Base-by-base conservation (phyloP, 2,329 filamentous ascomycete genomes). In the Lojkania enalia region DNA sequence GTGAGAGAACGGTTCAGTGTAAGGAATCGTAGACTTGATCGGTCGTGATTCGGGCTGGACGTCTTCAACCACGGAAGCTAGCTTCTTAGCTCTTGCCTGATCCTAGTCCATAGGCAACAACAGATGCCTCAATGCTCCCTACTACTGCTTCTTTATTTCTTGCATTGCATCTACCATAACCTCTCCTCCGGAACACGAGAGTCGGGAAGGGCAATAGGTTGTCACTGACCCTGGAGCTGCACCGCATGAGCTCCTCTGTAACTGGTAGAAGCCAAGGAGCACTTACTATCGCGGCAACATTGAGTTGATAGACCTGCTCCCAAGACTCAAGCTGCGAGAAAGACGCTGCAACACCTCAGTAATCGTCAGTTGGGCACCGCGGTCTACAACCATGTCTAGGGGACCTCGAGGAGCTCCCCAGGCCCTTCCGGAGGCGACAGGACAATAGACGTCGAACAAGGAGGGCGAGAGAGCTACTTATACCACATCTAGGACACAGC, bases 21-120 rank as follows among this genome's bases (percentile, higher is more conserved):
- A 30, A 15, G 29, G 18, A 25, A 25, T 15, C 15, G 23, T 12
- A 13, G 18, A 18, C 14, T 19, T 13, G 5, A 27, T 3, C 9
- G 7, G 39, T 43, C 31, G 35, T 35, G 45, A 48, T 20, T 45
- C 29, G 42, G 35, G 41, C 25, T 41, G 40, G 41, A 37, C 13
- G 38, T 39, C 29, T 35, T 36, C 32, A 37, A 44, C 20, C 32
- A 42, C 42, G 47, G 44, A 46, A 53, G 48, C 50, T 53, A 53
- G 42, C 19, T 31, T 16, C 19, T 51, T 50, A 51, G 50, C 44
- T 46, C 36, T 45, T 53, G 47, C 44, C 40, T 37, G 23, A 46
- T 51, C 40, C 44, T 40, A 39, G 48, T 21, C 32, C 43, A 33
- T 12, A 9, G 6, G 16, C 30, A 16, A 7, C 23, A 27, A 27